phyloP scores from a whole-genome alignment of 2,329 filamentous ascomycete species.

The Exserohilum rostratum region DNA sequence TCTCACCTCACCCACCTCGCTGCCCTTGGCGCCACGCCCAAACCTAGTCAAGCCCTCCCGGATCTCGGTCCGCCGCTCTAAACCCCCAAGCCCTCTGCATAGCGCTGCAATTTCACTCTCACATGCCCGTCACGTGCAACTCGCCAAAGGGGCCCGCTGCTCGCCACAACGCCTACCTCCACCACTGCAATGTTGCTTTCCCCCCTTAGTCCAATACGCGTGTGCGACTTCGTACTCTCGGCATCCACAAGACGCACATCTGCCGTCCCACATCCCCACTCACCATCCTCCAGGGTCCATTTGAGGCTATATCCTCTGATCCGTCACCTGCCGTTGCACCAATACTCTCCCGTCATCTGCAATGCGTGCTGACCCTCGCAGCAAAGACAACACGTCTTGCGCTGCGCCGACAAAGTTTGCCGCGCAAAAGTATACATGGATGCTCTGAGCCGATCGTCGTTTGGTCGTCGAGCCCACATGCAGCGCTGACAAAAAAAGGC shows the following conservation, averaged over 20 bases:
- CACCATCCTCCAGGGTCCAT: not conserved
- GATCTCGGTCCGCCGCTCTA: not conserved
- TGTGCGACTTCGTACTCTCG: slow-evolving; percentile 12
- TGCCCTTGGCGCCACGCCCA: slow-evolving; percentile 11
- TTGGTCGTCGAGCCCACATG: not conserved
- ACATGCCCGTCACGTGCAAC: not conserved
- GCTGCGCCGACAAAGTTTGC: slow-evolving; percentile 1
- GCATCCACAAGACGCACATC: slow-evolving; percentile 4
- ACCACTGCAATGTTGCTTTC: no score
- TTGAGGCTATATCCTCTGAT: slow-evolving; percentile 1
- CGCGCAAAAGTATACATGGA: not conserved
- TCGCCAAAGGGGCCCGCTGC: no score
- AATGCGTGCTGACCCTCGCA: not conserved
- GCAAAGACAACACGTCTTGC: not conserved
- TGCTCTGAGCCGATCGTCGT: not conserved
- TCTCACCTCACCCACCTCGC: slow-evolving; percentile 17
- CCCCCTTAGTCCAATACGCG: not conserved
- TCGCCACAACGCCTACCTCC: not conserved
- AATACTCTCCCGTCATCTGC: slow-evolving; percentile 8
- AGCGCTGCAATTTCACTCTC: not conserved
- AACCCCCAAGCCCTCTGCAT: not conserved
- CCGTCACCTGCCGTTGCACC: slow-evolving; percentile 10
- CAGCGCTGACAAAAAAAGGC: not conserved
- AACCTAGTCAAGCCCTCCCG: not conserved
- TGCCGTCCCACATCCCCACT: slow-evolving; percentile 14